Conservation (phyloP, 2,329 filamentous ascomycete species). For the Colletotrichum sp. region DNA sequence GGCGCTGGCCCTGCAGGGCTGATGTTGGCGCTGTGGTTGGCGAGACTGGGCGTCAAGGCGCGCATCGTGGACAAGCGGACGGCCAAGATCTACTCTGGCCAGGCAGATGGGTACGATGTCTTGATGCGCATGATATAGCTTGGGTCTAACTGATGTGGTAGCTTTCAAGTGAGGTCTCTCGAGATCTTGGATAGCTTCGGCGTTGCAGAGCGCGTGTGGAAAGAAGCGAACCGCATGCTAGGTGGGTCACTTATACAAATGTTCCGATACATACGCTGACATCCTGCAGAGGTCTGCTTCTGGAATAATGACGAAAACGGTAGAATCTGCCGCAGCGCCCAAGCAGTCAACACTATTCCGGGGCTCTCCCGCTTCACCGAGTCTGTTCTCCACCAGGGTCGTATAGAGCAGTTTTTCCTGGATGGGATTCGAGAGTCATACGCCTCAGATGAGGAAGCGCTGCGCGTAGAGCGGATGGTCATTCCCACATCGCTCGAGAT, state of each 20-base stretch:
- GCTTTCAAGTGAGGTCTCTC: conserved; percentile 35
- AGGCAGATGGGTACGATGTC: conserved; percentile 58
- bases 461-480: conserved; percentile 64
- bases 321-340: conserved; percentile 59
- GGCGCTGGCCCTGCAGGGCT: conserved; percentile 38
- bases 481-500: conserved; percentile 61
- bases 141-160: background rate
- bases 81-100: conserved; percentile 42
- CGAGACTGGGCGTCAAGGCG: conserved; percentile 41
- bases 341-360: conserved; percentile 67
- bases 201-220: conserved; percentile 67
- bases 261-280: background rate
- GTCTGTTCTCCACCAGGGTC: conserved; percentile 73
- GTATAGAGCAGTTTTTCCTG: conserved; percentile 71
- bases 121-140: conserved; percentile 24
- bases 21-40: conserved; percentile 49
- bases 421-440: conserved; percentile 62
- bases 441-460: conserved; percentile 34
- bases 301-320: conserved; percentile 69
- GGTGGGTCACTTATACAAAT: conserved; percentile 38
- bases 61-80: conserved; percentile 51
- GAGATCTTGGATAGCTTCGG: conserved; percentile 77
- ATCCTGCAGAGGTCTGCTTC: conserved; percentile 29
- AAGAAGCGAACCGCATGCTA: conserved; percentile 72
- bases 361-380: conserved; percentile 69